Evolutionary conservation across 2,329 filamentous ascomycete species (phyloP), one percentile per base, ranked within the genome.

Genomic region (Pseudogymnoascus sp.): DNA sequence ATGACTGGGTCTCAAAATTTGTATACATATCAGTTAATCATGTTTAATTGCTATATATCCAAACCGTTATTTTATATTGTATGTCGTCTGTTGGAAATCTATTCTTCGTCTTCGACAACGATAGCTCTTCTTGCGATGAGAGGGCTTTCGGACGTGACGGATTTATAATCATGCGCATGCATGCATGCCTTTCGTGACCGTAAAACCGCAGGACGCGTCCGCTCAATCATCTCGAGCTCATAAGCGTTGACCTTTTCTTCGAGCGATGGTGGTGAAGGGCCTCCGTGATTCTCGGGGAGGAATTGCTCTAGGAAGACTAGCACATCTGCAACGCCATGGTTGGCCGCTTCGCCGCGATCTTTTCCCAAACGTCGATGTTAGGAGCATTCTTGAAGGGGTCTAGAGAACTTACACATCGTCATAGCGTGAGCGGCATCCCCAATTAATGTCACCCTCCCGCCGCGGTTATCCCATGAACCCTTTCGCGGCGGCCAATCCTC

Each of bases 171-270:
- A 68, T 84, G 81, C 0, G 82, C 81, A 68, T 84, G 81, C 2
- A 83, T 64, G 64, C 80, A 83, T 0, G 82, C 82, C 65, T 78
- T 76, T 3, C 82, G 74, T 2, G 80, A 82, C 2, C 78, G 76
- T 10, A 82, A 65, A 4, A 84, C 79, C 2, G 78, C 80, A 0
- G 77, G 75, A 1, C 74, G 74, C 0, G 77, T 72, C 2, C 82
- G 74, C 0, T 69, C 60, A 4, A 78, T 73, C 10, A 82, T 77
- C 8, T 72, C 73, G 0, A 74, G 69, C 61, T 83, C 80, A 63
- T 81, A 84, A 0, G 14, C 29, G 72, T 78, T 83, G 8, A 80
- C 73, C 66, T 83, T 80, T 0, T 81, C 80, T 66, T 83, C 80
- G 1, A 82, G 65, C 62, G 79, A 83, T 0, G 80, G 81, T 43